These are phyloP conservation scores for Aspergillus vadensis DNA, from an alignment of 2,329 filamentous ascomycete species.

Conservation along the genomic window DNA sequence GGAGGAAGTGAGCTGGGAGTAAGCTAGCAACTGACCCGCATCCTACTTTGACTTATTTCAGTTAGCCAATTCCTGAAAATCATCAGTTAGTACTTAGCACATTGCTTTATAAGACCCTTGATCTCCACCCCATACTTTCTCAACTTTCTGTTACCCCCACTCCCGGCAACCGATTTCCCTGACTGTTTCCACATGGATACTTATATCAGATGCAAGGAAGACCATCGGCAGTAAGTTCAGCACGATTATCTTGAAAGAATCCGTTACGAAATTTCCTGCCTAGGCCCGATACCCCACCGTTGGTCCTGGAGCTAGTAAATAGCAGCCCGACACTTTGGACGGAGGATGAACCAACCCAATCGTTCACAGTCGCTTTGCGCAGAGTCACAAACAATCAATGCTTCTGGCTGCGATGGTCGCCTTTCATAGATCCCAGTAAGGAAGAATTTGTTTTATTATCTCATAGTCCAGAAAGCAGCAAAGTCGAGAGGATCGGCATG, in stretches of 20 bases:
- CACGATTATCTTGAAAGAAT: not conserved
- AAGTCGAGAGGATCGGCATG: not conserved
- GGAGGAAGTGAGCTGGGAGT: no score
- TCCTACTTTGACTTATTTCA: no score
- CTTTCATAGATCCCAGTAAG: not conserved
- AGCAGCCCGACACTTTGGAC: not conserved
- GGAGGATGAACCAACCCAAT: not conserved
- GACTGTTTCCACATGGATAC: not conserved
- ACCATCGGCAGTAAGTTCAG: not conserved
- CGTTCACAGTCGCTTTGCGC: not conserved
- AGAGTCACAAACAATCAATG: not conserved
- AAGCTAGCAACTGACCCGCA: no score
- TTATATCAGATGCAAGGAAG: not conserved
- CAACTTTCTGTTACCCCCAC: no score
- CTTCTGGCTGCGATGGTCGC: not conserved
- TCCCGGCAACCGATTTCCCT: not conserved
- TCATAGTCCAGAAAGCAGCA: conserved; percentile 4
- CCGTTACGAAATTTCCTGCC: not conserved
- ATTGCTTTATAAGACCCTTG: no score
- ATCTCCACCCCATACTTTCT: not conserved
- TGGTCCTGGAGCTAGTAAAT: not conserved
- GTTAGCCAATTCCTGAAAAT: no score
- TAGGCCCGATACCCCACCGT: not conserved
- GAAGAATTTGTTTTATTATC: not conserved
- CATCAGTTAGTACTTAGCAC: no score